These are phyloP conservation scores for Coemansia sp. DNA, from an alignment of 192 early-diverging fungal genomes.

Conservation along the genomic window DNA sequence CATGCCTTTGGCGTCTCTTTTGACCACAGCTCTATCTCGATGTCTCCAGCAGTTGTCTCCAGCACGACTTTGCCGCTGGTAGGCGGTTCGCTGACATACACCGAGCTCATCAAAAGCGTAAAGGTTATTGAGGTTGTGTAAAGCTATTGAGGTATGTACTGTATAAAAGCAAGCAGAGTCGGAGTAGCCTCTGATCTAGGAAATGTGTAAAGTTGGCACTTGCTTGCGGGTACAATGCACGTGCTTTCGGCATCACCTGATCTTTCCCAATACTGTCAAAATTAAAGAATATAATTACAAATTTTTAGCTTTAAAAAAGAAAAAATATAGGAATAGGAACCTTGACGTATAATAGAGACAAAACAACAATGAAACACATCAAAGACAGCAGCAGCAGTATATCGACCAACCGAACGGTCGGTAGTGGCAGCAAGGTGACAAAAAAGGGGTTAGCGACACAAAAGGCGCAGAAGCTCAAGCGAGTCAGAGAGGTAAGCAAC, in stretches of 20 bases:
- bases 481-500: conserved; percentile 28
- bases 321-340: background rate
- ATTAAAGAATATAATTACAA: background rate
- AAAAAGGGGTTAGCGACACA: background rate
- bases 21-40: conserved; percentile 93
- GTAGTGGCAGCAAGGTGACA: background rate
- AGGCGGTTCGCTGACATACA: conserved; percentile 51
- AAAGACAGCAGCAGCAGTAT: background rate
- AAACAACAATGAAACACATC: background rate
- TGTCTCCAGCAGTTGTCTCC: conserved; percentile 80
- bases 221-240: background rate
- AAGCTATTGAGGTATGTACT: too few relatives aligned
- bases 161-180: too few relatives aligned
- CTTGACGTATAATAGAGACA: background rate
- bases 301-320: background rate
- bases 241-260: background rate
- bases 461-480: conserved; percentile 21
- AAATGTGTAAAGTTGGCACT: background rate
- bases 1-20: conserved; percentile 89
- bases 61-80: conserved; percentile 76
- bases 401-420: background rate
- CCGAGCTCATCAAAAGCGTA: conserved; percentile 33
- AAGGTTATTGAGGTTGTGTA: background rate
- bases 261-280: background rate
- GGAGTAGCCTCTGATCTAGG: background rate